Conservation (phyloP, 2,329 filamentous ascomycete species). For the Aureobasidium mangrovei region DNA sequence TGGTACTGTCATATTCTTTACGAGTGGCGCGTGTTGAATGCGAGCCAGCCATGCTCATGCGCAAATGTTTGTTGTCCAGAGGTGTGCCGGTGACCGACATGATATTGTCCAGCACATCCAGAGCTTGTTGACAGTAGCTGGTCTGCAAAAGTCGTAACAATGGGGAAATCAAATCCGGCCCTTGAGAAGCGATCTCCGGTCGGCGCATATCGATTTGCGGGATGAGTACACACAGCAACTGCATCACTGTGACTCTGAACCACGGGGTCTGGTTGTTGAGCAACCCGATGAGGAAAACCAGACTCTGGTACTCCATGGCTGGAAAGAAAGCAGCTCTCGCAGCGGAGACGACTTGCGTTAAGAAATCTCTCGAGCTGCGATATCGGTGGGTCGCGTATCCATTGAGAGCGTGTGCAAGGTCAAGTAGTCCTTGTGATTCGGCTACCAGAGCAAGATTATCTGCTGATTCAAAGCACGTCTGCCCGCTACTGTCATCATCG, state of each 20-base stretch:
- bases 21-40: slow-evolving; percentile 70
- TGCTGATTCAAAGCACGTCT: slow-evolving; percentile 53
- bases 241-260: slow-evolving; percentile 91
- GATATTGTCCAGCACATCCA: slow-evolving; percentile 87
- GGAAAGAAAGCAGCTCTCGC: slow-evolving; percentile 74
- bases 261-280: slow-evolving; percentile 81
- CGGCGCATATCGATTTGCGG: slow-evolving; percentile 90
- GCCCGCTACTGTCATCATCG: slow-evolving; percentile 44
- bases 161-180: slow-evolving; percentile 90
- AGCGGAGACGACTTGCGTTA: slow-evolving; percentile 63
- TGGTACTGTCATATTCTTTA: slow-evolving; percentile 90
- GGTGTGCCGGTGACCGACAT: slow-evolving; percentile 82
- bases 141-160: slow-evolving; percentile 82
- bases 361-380: slow-evolving; percentile 63
- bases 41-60: slow-evolving; percentile 95
- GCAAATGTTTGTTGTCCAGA: slow-evolving; percentile 86
- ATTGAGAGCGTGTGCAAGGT: slow-evolving; percentile 60
- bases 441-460: slow-evolving; percentile 63
- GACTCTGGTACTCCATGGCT: slow-evolving; percentile 68
- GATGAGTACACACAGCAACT: slow-evolving; percentile 74
- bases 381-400: slow-evolving; percentile 61
- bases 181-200: slow-evolving; percentile 79
- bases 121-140: slow-evolving; percentile 83
- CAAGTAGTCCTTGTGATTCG: slow-evolving; percentile 58
- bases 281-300: slow-evolving; percentile 85